Conservation (phyloP, 257 asterid genomes). For the Jacaranda copaia region DNA sequence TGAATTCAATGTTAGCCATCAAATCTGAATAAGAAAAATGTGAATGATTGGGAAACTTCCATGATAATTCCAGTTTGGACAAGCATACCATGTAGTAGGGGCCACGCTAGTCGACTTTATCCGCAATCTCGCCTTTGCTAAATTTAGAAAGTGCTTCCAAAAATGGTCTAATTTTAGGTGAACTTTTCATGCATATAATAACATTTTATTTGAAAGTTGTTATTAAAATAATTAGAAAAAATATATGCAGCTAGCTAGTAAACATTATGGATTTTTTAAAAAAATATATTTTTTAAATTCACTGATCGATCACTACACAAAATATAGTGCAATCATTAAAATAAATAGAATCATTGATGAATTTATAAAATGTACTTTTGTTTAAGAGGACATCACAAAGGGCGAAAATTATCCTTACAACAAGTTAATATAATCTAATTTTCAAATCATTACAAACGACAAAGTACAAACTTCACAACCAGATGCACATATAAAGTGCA, state of each 20-base stretch:
- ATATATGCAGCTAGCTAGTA: background rate
- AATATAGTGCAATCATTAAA: no score
- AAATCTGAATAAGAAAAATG: constrained; percentile 3
- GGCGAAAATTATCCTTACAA: no score
- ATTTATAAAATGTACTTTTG: no score
- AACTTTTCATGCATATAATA: constrained; percentile 6
- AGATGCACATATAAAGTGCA: no score
- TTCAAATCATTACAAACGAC: no score
- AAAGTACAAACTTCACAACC: no score
- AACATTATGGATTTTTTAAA: background rate
- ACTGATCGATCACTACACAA: no score
- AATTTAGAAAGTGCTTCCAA: constrained; percentile 38
- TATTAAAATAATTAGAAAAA: background rate
- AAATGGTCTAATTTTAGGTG: constrained; percentile 17
- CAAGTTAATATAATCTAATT: no score
- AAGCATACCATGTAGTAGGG: background rate
- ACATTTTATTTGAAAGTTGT: background rate
- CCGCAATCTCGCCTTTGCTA: constrained; percentile 50
- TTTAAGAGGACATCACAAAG: no score
- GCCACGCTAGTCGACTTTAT: constrained; percentile 32
- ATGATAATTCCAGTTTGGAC: constrained; percentile 22
- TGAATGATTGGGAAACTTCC: background rate
- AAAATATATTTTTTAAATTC: background rate
- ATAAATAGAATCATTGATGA: no score
- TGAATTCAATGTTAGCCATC: constrained; percentile 12